Evolutionary conservation across 345 rosid genomes (phyloP).

Genomic region (Salix purpurea): DNA sequence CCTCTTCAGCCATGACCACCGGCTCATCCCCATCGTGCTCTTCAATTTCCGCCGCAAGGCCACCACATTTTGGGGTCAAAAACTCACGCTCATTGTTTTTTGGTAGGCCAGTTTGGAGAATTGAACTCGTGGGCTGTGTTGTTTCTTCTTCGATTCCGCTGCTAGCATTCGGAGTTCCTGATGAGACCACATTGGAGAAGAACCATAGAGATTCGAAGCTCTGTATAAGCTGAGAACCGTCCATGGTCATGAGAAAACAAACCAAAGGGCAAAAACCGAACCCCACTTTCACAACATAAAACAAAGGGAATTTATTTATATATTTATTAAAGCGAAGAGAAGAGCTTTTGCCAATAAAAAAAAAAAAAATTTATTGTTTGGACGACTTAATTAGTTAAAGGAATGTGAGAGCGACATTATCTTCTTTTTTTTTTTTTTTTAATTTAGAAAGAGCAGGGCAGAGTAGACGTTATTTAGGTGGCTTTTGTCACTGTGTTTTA

Average conservation of each 20-base stretch:
- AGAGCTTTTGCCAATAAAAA: not conserved
- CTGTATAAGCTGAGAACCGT: slow-evolving; percentile 24
- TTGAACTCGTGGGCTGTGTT: slow-evolving; percentile 2
- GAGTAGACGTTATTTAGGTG: no score
- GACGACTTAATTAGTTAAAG: not conserved
- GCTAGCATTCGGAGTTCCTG: not conserved
- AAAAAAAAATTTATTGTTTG: not conserved
- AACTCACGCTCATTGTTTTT: not conserved
- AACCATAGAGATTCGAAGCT: slow-evolving; percentile 50
- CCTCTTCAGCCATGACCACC: not conserved
- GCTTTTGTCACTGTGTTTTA: no score
- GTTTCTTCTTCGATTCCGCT: slow-evolving; percentile 8
- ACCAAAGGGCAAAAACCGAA: not conserved
- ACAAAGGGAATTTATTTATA: not conserved
- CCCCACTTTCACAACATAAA: not conserved
- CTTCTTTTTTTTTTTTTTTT: not conserved
- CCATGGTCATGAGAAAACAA: slow-evolving; percentile 40
- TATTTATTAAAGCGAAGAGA: not conserved
- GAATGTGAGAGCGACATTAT: not conserved
- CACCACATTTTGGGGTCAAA: slow-evolving; percentile 16
- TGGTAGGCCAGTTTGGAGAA: not conserved
- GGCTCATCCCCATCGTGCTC: not conserved
- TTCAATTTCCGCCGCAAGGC: slow-evolving; percentile 15
- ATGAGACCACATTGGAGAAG: slow-evolving; percentile 33
- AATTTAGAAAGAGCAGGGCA: not conserved